phyloP scores from a whole-genome alignment of 1,284 basidiomycete species.

The Veloporphyrellus conicus region DNA sequence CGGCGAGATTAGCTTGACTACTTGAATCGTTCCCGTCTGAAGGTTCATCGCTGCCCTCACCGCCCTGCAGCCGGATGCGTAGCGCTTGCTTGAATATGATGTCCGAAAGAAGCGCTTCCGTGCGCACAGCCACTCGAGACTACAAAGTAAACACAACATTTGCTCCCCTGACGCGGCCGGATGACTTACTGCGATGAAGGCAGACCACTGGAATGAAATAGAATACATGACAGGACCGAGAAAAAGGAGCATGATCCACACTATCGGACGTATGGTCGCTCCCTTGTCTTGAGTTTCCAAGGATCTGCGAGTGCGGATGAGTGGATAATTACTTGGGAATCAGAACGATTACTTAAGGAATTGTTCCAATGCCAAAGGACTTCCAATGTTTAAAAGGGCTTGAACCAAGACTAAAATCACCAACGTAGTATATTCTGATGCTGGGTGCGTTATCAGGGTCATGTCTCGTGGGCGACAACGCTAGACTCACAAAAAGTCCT shows the following conservation, averaged over 20 bases:
- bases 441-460: background rate
- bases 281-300: slow-evolving; percentile 14
- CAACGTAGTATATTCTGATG: slow-evolving; percentile 6
- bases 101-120: slow-evolving; percentile 52
- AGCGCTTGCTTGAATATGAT: slow-evolving; percentile 57
- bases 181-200: slow-evolving; percentile 28
- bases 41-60: slow-evolving; percentile 9
- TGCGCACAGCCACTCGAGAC: slow-evolving; percentile 20
- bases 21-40: background rate
- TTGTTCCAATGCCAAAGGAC: slow-evolving; percentile 12
- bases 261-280: slow-evolving; percentile 19
- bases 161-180: background rate
- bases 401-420: slow-evolving; percentile 4
- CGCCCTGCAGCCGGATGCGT: slow-evolving; percentile 46
- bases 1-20: slow-evolving; percentile 20
- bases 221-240: slow-evolving; percentile 41
- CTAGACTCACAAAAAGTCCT: slow-evolving; percentile 12
- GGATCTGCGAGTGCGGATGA: slow-evolving; percentile 11
- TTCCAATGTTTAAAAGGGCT: slow-evolving; percentile 4
- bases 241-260: slow-evolving; percentile 24
- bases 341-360: slow-evolving; percentile 9
- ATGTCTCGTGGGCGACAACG: background rate
- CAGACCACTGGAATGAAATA: slow-evolving; percentile 37
- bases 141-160: background rate
- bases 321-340: background rate